Evolutionary conservation across 1,139 yeast species (phyloP).

Genomic region (Hansenula sp.): DNA sequence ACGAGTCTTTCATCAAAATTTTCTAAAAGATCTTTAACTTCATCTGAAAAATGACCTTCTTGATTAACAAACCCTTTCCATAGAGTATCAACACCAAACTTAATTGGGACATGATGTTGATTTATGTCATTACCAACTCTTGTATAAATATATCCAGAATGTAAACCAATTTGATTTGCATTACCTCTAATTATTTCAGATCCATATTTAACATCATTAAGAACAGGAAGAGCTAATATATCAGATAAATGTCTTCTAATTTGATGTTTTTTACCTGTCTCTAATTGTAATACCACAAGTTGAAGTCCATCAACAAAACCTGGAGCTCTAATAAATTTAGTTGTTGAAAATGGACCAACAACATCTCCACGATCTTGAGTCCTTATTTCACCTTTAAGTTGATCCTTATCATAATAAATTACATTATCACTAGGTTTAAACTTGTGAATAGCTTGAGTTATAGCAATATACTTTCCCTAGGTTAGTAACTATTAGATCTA

Average conservation of each 20-base stretch:
- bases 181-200: neutral
- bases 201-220: constrained; percentile 25
- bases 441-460: neutral
- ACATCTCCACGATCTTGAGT: constrained; percentile 8
- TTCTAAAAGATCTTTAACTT: constrained; percentile 8
- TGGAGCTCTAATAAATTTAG: constrained; percentile 12
- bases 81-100: constrained; percentile 5
- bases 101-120: constrained; percentile 19
- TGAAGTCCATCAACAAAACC: neutral
- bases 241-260: constrained; percentile 31
- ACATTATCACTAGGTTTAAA: neutral
- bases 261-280: constrained; percentile 44
- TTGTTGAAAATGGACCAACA: constrained; percentile 7
- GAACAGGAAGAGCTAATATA: constrained; percentile 21
- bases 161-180: constrained; percentile 13
- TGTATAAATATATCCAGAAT: constrained; percentile 23
- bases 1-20: constrained; percentile 10
- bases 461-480: constrained; percentile 11
- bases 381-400: constrained; percentile 1
- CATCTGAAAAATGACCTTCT: constrained; percentile 14
- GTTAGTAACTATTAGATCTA: too few species aligned
- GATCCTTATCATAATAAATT: neutral
- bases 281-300: constrained; percentile 29
- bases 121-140: constrained; percentile 18
- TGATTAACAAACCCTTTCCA: constrained; percentile 15